Percentiles rank a stretch among this genome's conserved stretches.
Conservation (phyloP, 345 rosid species). For the Turritis glabra region DNA sequence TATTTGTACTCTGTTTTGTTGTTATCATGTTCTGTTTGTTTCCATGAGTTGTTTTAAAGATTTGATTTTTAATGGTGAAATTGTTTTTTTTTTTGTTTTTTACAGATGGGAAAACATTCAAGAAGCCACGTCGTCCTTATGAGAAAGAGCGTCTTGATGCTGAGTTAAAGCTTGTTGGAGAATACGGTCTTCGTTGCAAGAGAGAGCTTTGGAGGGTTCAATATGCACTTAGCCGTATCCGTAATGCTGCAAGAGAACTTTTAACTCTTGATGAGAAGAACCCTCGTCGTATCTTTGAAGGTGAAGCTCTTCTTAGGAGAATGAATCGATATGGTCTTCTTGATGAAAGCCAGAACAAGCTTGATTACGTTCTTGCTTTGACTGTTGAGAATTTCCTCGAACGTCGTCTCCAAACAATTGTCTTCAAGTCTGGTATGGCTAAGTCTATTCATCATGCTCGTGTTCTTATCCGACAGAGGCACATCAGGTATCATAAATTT, state of each 20-base stretch:
- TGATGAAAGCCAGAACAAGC: constrained; percentile 64
- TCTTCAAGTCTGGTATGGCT: constrained; percentile 61
- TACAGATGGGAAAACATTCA: constrained; percentile 47
- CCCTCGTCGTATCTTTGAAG: constrained; percentile 58
- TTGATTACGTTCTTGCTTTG: constrained; percentile 61
- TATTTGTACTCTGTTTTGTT: background rate
- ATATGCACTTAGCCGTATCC: constrained; percentile 56
- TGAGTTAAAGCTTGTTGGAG: constrained; percentile 64
- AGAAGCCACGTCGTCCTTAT: constrained; percentile 51
- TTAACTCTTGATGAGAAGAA: constrained; percentile 65
- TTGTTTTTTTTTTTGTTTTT: background rate
- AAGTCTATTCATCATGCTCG: constrained; percentile 68
- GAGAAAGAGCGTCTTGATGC: constrained; percentile 63
- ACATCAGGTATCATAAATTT: constrained; percentile 44
- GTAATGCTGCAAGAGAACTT: constrained; percentile 64
- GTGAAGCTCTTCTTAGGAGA: constrained; percentile 62
- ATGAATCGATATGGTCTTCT: constrained; percentile 58
- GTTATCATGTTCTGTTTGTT: background rate
- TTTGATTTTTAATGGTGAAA: background rate
- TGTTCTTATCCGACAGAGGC: constrained; percentile 63
- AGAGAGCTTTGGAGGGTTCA: constrained; percentile 71
- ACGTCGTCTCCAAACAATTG: constrained; percentile 47
- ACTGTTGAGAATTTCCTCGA: constrained; percentile 56
- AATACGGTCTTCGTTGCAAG: constrained; percentile 60
- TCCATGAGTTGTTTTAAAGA: background rate